Conservation (phyloP, 148 eudicot genomes). For the Talinum fruticosum region DNA sequence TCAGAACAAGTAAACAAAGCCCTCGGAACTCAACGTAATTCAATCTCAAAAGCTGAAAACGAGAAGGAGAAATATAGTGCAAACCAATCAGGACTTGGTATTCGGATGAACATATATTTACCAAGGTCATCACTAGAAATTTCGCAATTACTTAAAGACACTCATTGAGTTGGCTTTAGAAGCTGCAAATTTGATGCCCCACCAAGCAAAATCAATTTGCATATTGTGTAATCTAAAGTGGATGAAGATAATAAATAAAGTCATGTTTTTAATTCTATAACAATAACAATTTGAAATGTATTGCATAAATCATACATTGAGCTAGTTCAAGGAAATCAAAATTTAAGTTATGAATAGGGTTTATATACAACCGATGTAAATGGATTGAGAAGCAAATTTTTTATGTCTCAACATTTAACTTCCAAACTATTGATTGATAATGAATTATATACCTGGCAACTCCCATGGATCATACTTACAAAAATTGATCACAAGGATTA, state of each 20-base stretch:
- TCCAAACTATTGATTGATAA: background rate
- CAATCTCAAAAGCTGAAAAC: background rate
- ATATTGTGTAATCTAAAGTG: slow-evolving; percentile 12
- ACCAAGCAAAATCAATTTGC: slow-evolving; percentile 16
- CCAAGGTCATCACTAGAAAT: background rate
- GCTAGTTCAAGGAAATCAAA: background rate
- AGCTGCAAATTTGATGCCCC: slow-evolving; percentile 33
- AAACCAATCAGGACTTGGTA: background rate
- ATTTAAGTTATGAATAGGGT: background rate
- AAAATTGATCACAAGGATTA: slow-evolving; percentile 71
- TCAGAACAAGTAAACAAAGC: no score
- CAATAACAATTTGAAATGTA: slow-evolving; percentile 7
- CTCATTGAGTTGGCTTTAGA: slow-evolving; percentile 28
- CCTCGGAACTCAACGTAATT: background rate
- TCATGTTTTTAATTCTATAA: background rate
- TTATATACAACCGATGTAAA: background rate
- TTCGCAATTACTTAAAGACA: slow-evolving; percentile 17
- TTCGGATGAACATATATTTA: background rate
- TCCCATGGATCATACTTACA: slow-evolving; percentile 88
- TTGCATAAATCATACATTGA: background rate
- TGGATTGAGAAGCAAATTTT: background rate
- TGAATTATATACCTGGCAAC: slow-evolving; percentile 63
- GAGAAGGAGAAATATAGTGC: background rate
- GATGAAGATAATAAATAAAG: background rate
- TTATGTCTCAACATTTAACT: background rate